A percentile compares a stretch with the other conserved stretches of the same genome.
These are phyloP conservation scores for Mollisiaceae sp. DNA, from an alignment of 2,329 filamentous ascomycete genomes.

Conservation along the genomic window DNA sequence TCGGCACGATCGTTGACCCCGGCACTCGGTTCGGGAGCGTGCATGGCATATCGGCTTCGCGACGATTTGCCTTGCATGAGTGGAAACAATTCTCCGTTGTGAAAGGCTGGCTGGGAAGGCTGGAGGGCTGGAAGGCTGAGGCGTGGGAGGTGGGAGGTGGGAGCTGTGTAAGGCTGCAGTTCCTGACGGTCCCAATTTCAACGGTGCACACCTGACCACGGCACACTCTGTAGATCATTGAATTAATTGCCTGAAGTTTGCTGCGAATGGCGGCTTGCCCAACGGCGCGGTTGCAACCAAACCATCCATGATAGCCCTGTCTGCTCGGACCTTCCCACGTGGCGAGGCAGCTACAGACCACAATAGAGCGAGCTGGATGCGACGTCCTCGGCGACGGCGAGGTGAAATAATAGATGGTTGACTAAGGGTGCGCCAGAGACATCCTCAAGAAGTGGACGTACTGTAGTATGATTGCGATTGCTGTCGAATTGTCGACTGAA, in stretches of 20 bases:
- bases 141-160: too few relatives aligned
- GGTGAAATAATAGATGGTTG: not conserved
- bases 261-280: not conserved
- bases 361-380: not conserved
- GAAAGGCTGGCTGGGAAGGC: not conserved
- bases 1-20: conserved; percentile 4
- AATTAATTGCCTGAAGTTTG: not conserved
- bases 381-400: not conserved
- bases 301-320: not conserved
- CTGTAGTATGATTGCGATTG: not conserved
- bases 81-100: conserved; percentile 6
- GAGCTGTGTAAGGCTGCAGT: not conserved
- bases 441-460: not conserved
- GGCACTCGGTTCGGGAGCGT: not conserved
- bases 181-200: conserved; percentile 3
- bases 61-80: conserved; percentile 9
- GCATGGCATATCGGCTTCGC: conserved; percentile 2
- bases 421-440: not conserved
- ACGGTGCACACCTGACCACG: not conserved
- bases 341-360: not conserved
- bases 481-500: not conserved
- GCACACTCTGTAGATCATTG: conserved; percentile 10
- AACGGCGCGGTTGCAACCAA: not conserved
- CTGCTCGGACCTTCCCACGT: conserved; percentile 19
- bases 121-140: too few relatives aligned